phyloP scores from a whole-genome alignment of 129 eudicot species.

The Chrysanthemum lavandulifolium region DNA sequence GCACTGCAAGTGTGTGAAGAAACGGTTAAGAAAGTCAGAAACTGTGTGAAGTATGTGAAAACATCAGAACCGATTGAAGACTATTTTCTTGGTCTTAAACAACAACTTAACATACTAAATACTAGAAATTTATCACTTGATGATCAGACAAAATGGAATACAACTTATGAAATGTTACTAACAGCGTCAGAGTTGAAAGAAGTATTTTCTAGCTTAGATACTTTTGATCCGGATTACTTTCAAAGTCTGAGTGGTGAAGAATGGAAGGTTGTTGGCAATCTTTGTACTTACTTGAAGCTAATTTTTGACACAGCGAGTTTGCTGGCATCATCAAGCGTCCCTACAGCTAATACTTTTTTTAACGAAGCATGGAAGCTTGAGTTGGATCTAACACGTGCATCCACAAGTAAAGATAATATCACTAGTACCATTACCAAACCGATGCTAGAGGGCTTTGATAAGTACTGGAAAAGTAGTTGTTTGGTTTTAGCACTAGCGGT shows the following conservation, averaged over 20 bases:
- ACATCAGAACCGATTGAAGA: slow-evolving; percentile 82
- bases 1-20: slow-evolving; percentile 48
- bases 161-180: slow-evolving; percentile 80
- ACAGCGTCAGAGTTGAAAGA: slow-evolving; percentile 86
- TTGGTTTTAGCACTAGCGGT: slow-evolving; percentile 52
- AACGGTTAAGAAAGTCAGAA: slow-evolving; percentile 66
- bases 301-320: slow-evolving; percentile 16
- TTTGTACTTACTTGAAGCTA: slow-evolving; percentile 56
- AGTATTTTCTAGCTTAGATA: slow-evolving; percentile 82
- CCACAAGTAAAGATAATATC: slow-evolving; percentile 58
- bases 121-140: slow-evolving; percentile 64
- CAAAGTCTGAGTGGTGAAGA: slow-evolving; percentile 66
- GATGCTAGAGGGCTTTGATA: slow-evolving; percentile 77
- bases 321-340: no score
- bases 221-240: slow-evolving; percentile 66
- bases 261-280: slow-evolving; percentile 65
- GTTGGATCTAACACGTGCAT: slow-evolving; percentile 74
- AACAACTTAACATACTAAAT: slow-evolving; percentile 56
- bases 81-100: slow-evolving; percentile 67
- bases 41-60: slow-evolving; percentile 87
- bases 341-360: no score
- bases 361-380: slow-evolving; percentile 65
- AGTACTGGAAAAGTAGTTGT: slow-evolving; percentile 73
- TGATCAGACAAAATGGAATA: slow-evolving; percentile 78
- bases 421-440: slow-evolving; percentile 47